Conservation (phyloP, 495 filamentous ascomycete species). For the Talaromyces thailandensis region DNA sequence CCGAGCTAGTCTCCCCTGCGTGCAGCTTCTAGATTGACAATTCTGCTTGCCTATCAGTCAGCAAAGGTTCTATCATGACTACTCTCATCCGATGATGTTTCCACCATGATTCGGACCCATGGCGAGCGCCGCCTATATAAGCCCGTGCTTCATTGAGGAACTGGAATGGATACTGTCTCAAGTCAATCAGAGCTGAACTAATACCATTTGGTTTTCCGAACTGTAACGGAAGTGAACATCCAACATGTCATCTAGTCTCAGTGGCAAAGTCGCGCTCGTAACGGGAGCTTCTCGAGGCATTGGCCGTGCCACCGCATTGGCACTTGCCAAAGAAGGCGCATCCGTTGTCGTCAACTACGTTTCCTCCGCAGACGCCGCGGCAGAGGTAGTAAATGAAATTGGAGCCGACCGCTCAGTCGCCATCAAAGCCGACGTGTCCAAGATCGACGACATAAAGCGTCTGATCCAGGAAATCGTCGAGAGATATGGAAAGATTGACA, state of each 20-base stretch:
- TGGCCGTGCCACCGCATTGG: slow-evolving; percentile 47
- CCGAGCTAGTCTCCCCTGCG: too few species aligned
- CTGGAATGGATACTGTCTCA: background rate
- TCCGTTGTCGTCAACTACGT: slow-evolving; percentile 57
- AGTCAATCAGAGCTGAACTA: background rate
- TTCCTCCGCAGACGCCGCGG: slow-evolving; percentile 39
- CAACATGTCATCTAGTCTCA: background rate
- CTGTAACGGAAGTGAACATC: background rate
- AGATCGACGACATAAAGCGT: slow-evolving; percentile 26
- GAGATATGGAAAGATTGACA: slow-evolving; percentile 47
- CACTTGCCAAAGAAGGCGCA: slow-evolving; percentile 47
- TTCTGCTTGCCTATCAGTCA: background rate
- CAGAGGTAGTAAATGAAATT: slow-evolving; percentile 44
- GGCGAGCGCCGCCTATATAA: background rate
- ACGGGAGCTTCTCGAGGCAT: slow-evolving; percentile 63
- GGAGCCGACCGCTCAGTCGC: slow-evolving; percentile 44
- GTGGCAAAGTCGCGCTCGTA: slow-evolving; percentile 51
- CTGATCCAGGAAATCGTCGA: slow-evolving; percentile 33
- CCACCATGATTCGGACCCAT: background rate
- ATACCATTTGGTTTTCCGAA: background rate
- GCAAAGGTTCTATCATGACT: background rate
- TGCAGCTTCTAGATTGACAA: too few species aligned
- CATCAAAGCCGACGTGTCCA: slow-evolving; percentile 42
- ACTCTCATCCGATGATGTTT: background rate
- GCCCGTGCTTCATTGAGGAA: background rate